Conservation (phyloP, 306 rosid genomes). For the Corylus avellana region DNA sequence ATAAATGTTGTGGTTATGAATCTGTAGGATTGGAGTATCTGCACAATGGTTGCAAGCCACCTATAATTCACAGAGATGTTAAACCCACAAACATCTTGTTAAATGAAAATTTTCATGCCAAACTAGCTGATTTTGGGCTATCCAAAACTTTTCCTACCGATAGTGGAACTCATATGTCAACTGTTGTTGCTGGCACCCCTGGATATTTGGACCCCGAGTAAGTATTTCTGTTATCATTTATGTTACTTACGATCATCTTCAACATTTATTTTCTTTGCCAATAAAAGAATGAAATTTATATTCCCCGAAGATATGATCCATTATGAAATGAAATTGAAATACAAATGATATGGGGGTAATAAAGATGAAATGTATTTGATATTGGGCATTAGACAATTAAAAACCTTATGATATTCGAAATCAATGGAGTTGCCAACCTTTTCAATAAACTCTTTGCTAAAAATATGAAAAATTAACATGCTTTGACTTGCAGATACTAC, state of each 20-base stretch:
- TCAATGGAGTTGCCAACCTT: too few species aligned
- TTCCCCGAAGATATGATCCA: too few species aligned
- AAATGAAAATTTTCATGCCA: conserved; percentile 39
- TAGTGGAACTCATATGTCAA: conserved; percentile 34
- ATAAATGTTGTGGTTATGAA: neutral
- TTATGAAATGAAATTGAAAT: too few species aligned
- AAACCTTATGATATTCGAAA: too few species aligned
- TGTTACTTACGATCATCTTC: neutral
- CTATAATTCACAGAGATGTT: conserved; percentile 51
- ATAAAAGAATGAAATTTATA: neutral
- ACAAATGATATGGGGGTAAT: too few species aligned
- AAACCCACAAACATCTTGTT: conserved; percentile 52
- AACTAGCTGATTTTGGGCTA: conserved; percentile 54
- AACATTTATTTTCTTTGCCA: too few species aligned
- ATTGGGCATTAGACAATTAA: too few species aligned
- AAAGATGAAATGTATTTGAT: too few species aligned
- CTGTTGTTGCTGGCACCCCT: conserved; percentile 44
- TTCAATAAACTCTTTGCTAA: neutral
- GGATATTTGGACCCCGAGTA: conserved; percentile 51
- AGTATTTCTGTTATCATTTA: neutral
- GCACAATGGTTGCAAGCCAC: conserved; percentile 54
- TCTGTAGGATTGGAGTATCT: conserved; percentile 58
- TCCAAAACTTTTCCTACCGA: conserved; percentile 38
- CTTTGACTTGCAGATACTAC: neutral
- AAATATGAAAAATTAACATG: neutral